These are phyloP conservation scores for Ceratobasidium theobromae DNA, from an alignment of 1,284 basidiomycete species.

Conservation along the genomic window DNA sequence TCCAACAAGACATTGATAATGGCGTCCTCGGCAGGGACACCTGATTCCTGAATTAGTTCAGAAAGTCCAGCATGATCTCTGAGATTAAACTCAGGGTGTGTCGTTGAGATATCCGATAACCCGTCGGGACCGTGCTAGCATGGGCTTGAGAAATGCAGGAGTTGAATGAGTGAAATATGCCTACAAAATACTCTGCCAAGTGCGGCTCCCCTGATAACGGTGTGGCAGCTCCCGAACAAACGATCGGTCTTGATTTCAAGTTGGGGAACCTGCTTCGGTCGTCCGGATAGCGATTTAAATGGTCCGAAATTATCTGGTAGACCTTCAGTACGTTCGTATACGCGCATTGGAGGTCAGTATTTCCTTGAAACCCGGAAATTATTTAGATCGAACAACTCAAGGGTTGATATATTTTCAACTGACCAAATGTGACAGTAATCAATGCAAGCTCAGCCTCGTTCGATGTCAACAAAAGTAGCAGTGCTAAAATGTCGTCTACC, in stretches of 20 bases:
- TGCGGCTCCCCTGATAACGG: constrained; percentile 79
- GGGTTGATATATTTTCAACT: constrained; percentile 37
- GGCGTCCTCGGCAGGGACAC: constrained; percentile 57
- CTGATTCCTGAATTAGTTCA: constrained; percentile 39
- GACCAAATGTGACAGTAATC: constrained; percentile 74
- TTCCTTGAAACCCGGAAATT: constrained; percentile 42
- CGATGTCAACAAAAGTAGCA: constrained; percentile 69
- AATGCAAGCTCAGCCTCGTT: constrained; percentile 73
- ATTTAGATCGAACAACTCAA: background rate
- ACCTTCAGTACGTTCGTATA: constrained; percentile 72
- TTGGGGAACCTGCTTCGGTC: constrained; percentile 63
- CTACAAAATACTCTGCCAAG: constrained; percentile 79
- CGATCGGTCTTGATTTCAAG: constrained; percentile 55
- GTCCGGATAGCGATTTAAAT: constrained; percentile 61
- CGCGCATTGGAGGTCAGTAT: constrained; percentile 45
- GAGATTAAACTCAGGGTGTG: constrained; percentile 69
- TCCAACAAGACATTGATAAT: constrained; percentile 66
- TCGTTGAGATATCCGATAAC: constrained; percentile 67
- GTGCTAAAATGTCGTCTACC: constrained; percentile 87
- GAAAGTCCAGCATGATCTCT: constrained; percentile 44
- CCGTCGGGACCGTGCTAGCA: constrained; percentile 69
- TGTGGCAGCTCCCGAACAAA: constrained; percentile 65
- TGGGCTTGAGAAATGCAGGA: background rate
- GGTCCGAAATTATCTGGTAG: constrained; percentile 69
- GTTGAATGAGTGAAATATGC: constrained; percentile 23